Conservation (phyloP, 2,329 filamentous ascomycete species). For the Dactylellina haptotyla region DNA sequence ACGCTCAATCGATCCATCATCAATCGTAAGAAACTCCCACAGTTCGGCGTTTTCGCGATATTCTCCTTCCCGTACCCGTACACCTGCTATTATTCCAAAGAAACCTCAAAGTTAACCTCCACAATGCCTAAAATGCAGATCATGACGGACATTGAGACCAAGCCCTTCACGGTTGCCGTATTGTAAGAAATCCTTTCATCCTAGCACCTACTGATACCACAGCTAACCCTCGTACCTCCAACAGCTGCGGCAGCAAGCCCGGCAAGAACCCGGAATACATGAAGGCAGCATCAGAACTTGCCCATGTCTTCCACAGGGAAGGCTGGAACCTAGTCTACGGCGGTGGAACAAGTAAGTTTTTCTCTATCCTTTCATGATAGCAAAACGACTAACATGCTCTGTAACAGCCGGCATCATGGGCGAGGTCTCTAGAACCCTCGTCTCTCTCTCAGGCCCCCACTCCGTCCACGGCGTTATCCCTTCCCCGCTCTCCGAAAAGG, state of each 20-base stretch:
- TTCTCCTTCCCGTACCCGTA: not conserved
- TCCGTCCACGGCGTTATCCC: conserved; percentile 96
- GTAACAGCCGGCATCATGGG: conserved; percentile 84
- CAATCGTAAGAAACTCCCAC: not conserved
- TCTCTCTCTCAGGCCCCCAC: conserved; percentile 74
- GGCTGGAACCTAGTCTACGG: conserved; percentile 91
- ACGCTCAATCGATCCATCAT: too few relatives aligned
- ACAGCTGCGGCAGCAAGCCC: conserved; percentile 79
- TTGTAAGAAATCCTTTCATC: conserved; percentile 74
- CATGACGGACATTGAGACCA: conserved; percentile 58
- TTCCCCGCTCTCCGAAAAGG: conserved; percentile 80
- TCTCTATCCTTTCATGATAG: not conserved
- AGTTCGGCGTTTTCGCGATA: not conserved
- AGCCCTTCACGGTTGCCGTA: conserved; percentile 79
- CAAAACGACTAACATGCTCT: not conserved
- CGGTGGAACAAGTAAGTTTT: conserved; percentile 73
- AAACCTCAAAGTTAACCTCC: conserved; percentile 5
- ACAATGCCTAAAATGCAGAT: conserved; percentile 46
- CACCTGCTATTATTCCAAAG: not conserved
- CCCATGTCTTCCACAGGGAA: conserved; percentile 75
- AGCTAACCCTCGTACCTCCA: conserved; percentile 36
- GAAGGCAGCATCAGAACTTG: conserved; percentile 80
- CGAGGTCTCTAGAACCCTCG: conserved; percentile 86
- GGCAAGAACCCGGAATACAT: conserved; percentile 80
- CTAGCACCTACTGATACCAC: not conserved